Evolutionary conservation across 106 monocot genomes (phyloP).

Genomic region (Dioscorea dumetorum): DNA sequence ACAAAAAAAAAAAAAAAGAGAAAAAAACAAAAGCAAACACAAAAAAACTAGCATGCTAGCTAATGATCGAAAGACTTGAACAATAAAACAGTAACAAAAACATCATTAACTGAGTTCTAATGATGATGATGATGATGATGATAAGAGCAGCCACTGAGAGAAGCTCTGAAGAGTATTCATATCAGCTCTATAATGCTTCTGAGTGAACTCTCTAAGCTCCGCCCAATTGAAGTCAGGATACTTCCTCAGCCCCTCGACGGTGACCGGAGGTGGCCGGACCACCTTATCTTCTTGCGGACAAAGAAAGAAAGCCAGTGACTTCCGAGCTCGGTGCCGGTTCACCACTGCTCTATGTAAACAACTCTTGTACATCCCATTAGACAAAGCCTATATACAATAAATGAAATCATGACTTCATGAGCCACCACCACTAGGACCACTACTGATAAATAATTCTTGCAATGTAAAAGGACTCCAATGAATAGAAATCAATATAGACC

Average conservation of each 20-base stretch:
- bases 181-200: conserved; percentile 19
- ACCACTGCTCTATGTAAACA: conserved; percentile 67
- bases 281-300: conserved; percentile 51
- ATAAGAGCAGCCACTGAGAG: conserved; percentile 4
- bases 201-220: conserved; percentile 30
- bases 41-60: too few relatives aligned
- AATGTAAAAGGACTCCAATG: too few relatives aligned
- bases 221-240: conserved; percentile 46
- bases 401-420: too few relatives aligned
- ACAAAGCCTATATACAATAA: conserved; percentile 35
- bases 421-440: too few relatives aligned
- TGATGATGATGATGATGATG: conserved; percentile 4
- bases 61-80: too few relatives aligned
- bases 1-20: too few relatives aligned
- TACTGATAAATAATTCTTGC: too few relatives aligned
- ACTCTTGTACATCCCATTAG: conserved; percentile 66
- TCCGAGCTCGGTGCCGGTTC: conserved; percentile 35
- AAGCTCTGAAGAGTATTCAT: conserved; percentile 19
- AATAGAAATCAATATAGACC: too few relatives aligned
- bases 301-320: conserved; percentile 60
- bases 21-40: too few relatives aligned
- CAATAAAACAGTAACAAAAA: too few relatives aligned
- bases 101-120: too few relatives aligned
- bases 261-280: conserved; percentile 14
- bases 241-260: not conserved